Conservation (phyloP, 108 stramenopile species). For the Pseudonitzschia delicatissima region DNA sequence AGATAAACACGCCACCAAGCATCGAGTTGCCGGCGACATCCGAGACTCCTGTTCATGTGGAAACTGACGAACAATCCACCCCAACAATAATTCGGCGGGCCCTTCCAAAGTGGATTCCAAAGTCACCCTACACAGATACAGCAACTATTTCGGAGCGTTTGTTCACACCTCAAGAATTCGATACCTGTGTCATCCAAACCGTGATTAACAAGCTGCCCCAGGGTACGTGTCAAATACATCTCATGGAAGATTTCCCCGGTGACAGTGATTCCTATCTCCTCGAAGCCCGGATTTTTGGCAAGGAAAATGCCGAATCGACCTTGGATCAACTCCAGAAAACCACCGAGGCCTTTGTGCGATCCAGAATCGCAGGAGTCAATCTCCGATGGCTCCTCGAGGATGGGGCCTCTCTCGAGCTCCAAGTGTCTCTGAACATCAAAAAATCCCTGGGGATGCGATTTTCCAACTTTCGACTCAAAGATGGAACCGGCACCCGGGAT, state of each 20-base stretch:
- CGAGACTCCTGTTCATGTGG: neutral
- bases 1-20: neutral
- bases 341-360: neutral
- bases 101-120: constrained; percentile 5
- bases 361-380: neutral
- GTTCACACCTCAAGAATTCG: neutral
- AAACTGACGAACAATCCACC: neutral
- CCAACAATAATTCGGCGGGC: neutral
- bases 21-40: neutral
- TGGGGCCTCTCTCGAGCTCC: neutral
- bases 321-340: neutral
- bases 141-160: neutral
- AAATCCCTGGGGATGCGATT: constrained; percentile 2
- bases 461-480: neutral
- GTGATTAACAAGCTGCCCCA: neutral
- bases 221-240: neutral
- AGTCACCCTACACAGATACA: too few relatives aligned
- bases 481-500: neutral
- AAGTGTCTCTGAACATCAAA: neutral
- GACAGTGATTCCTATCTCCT: neutral
- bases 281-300: neutral
- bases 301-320: neutral
- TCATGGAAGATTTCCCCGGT: neutral
- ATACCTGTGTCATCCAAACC: neutral
- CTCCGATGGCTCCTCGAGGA: neutral